Conservation (phyloP, 768 basidiomycete species). For the Gymnopilus dilepis region DNA sequence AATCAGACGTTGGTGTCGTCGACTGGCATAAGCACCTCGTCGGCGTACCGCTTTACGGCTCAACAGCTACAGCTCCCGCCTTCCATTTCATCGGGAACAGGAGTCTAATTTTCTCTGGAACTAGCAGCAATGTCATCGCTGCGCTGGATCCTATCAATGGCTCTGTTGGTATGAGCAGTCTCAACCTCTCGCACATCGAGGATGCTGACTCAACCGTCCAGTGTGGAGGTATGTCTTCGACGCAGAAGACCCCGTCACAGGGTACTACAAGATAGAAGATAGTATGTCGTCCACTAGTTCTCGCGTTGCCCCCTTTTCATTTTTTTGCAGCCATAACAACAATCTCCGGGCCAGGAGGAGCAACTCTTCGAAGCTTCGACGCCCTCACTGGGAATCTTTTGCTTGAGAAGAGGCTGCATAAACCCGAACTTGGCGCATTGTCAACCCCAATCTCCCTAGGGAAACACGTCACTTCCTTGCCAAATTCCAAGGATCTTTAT, state of each 20-base stretch:
- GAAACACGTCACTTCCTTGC: conserved; percentile 50
- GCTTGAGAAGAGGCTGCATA: conserved; percentile 68
- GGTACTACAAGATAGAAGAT: conserved; percentile 61
- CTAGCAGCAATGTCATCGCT: conserved; percentile 78
- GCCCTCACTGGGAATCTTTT: conserved; percentile 63
- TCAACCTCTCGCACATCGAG: background rate
- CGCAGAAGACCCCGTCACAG: conserved; percentile 67
- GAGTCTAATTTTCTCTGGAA: conserved; percentile 67
- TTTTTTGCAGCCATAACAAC: conserved; percentile 60
- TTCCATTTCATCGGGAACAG: conserved; percentile 52
- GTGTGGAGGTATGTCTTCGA: conserved; percentile 86
- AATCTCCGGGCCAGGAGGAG: conserved; percentile 77
- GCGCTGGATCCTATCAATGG: conserved; percentile 73
- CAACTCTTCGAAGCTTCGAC: conserved; percentile 73
- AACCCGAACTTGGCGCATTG: conserved; percentile 44
- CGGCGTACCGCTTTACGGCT: conserved; percentile 68
- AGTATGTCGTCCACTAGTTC: conserved; percentile 46
- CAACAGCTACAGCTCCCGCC: conserved; percentile 58
- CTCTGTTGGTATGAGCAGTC: conserved; percentile 65
- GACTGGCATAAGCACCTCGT: conserved; percentile 88
- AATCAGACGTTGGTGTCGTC: conserved; percentile 78
- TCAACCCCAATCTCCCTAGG: conserved; percentile 63
- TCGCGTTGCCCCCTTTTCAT: background rate
- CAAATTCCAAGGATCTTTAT: conserved; percentile 44
- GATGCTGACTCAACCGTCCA: conserved; percentile 33